Conservation (phyloP, 2,329 filamentous ascomycete species). For the Aotearoamyces nothofagi region DNA sequence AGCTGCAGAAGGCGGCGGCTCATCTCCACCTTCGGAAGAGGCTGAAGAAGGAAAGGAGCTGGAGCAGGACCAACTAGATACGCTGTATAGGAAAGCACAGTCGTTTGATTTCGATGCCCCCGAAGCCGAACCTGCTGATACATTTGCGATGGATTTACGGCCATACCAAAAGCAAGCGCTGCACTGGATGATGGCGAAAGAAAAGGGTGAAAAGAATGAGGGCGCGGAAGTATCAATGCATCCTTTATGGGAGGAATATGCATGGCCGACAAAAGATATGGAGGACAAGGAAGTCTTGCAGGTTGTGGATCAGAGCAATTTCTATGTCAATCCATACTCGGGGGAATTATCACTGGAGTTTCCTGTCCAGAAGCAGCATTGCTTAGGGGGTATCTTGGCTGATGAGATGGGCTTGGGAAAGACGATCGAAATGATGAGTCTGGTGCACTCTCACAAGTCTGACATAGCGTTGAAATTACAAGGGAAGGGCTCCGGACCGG, state of each 20-base stretch:
- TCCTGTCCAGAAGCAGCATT: conserved; percentile 86
- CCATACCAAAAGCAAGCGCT: conserved; percentile 93
- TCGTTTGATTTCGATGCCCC: conserved; percentile 92
- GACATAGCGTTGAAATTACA: conserved; percentile 29
- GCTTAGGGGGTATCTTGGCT: conserved; percentile 80
- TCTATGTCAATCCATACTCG: conserved; percentile 96
- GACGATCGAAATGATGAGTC: conserved; percentile 94
- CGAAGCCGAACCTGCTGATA: conserved; percentile 66
- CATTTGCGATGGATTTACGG: conserved; percentile 69
- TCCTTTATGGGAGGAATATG: conserved; percentile 92
- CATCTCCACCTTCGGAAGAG: conserved; percentile 33
- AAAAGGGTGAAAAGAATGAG: conserved; percentile 59
- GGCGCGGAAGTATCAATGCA: conserved; percentile 73
- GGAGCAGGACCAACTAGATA: conserved; percentile 89
- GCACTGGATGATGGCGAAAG: conserved; percentile 92
- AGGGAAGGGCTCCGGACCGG: conserved; percentile 7
- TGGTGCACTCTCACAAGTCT: conserved; percentile 72
- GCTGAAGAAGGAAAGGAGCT: conserved; percentile 79
- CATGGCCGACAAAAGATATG: conserved; percentile 75
- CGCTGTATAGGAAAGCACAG: conserved; percentile 88
- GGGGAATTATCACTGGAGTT: conserved; percentile 87
- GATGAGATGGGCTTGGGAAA: conserved; percentile 98
- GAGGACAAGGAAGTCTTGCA: conserved; percentile 61
- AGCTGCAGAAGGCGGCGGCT: conserved; percentile 7
- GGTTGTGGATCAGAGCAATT: conserved; percentile 52